phyloP scores from a whole-genome alignment of 495 filamentous ascomycete genomes.

The Astrothelium macrocarpum region DNA sequence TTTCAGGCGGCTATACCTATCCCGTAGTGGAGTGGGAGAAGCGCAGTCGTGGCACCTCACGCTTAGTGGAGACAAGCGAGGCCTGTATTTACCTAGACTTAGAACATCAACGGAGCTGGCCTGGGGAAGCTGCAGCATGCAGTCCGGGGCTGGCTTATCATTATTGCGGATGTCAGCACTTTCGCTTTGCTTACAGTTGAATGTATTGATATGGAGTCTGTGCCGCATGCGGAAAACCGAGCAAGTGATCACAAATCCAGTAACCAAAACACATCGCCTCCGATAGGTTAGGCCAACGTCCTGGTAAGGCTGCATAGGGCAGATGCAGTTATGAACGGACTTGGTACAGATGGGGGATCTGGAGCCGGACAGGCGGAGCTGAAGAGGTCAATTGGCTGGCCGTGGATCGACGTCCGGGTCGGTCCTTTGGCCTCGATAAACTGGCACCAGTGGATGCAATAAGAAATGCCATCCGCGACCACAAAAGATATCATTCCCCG shows the following conservation, averaged over 20 bases:
- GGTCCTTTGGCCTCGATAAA: neutral
- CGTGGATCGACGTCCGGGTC: neutral
- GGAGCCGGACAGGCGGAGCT: neutral
- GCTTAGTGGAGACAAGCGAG: neutral
- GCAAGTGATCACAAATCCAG: neutral
- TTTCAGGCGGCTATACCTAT: constrained; percentile 6
- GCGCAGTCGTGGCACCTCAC: constrained; percentile 3
- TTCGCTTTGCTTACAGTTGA: neutral
- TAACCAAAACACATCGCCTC: neutral
- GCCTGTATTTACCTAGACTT: constrained; percentile 2
- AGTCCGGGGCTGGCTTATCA: neutral
- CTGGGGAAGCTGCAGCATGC: neutral
- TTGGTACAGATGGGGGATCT: neutral
- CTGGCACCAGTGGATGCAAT: neutral
- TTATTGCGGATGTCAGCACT: neutral
- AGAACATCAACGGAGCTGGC: neutral
- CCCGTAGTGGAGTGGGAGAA: neutral
- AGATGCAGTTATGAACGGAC: neutral
- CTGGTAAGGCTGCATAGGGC: constrained; percentile 4
- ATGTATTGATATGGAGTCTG: neutral
- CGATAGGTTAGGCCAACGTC: neutral
- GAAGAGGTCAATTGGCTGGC: neutral
- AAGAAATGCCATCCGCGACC: too few species aligned
- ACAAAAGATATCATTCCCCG: too few species aligned
- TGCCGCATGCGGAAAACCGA: neutral